Evolutionary conservation across 129 eudicot genomes (phyloP).

Genomic region (sunflower (Helianthus annuus)): DNA sequence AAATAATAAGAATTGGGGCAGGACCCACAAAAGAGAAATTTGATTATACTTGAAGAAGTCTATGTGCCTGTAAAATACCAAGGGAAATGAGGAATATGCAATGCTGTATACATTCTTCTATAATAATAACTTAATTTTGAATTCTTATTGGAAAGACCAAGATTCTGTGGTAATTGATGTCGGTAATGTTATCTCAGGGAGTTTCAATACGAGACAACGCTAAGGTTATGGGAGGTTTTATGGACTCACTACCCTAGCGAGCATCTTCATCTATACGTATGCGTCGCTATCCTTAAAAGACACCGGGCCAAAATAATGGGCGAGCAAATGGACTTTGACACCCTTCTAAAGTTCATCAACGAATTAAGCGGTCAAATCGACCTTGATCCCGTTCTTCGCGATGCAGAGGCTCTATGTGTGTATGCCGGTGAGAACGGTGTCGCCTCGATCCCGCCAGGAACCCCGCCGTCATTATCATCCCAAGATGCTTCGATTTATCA

Average conservation of each 20-base stretch:
- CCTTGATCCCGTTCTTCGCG: slow-evolving; percentile 67
- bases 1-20: background rate
- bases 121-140: background rate
- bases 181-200: slow-evolving; percentile 55
- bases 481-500: slow-evolving; percentile 58
- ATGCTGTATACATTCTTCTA: background rate
- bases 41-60: background rate
- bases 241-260: slow-evolving; percentile 86
- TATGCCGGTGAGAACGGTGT: slow-evolving; percentile 93
- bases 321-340: slow-evolving; percentile 94
- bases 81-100: background rate
- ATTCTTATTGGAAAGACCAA: background rate
- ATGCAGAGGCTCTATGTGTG: slow-evolving; percentile 85
- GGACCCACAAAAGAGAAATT: background rate
- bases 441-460: slow-evolving; percentile 89
- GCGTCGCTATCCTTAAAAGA: slow-evolving; percentile 81
- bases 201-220: slow-evolving; percentile 67
- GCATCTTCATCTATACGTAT: slow-evolving; percentile 87
- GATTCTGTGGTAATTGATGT: background rate
- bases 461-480: slow-evolving; percentile 81
- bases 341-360: slow-evolving; percentile 82
- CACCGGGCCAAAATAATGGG: slow-evolving; percentile 82
- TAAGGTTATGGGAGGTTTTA: slow-evolving; percentile 83
- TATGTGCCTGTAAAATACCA: background rate
- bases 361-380: slow-evolving; percentile 83